These are phyloP conservation scores for Nissolia schottii DNA, from an alignment of 306 rosid genomes.

Conservation along the genomic window DNA sequence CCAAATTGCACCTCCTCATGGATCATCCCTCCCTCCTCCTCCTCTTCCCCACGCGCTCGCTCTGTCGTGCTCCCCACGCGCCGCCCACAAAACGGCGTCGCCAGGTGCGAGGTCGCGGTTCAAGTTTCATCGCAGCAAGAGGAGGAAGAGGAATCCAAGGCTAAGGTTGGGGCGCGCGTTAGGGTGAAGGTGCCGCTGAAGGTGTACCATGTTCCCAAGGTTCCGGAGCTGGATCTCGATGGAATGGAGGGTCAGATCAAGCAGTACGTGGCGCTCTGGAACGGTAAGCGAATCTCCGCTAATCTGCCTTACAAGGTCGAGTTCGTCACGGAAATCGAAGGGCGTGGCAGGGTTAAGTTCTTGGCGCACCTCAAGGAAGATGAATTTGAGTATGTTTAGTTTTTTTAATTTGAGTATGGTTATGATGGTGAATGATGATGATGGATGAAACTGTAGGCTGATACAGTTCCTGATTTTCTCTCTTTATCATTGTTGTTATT, in stretches of 20 bases:
- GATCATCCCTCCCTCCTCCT: not conserved
- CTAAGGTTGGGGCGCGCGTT: constrained; percentile 66
- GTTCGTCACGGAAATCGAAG: constrained; percentile 55
- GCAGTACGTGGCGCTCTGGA: constrained; percentile 84
- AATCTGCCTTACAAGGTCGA: constrained; percentile 81
- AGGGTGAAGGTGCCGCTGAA: constrained; percentile 79
- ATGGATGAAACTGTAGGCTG: not conserved
- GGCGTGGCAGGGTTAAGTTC: constrained; percentile 82
- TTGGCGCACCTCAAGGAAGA: constrained; percentile 89
- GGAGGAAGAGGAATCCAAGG: not conserved
- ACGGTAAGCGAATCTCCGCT: constrained; percentile 82
- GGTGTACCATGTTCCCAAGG: constrained; percentile 80
- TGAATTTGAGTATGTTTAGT: constrained; percentile 65
- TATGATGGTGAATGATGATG: not conserved
- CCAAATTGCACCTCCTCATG: not conserved
- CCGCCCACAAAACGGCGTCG: not conserved
- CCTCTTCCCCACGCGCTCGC: not conserved
- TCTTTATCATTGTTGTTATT: not conserved
- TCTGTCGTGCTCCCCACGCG: not conserved
- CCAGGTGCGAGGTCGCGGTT: constrained; percentile 45
- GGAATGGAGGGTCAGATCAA: constrained; percentile 80
- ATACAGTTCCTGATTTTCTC: not conserved
- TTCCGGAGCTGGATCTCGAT: constrained; percentile 57
- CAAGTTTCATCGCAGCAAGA: constrained; percentile 35
- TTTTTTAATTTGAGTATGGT: not conserved